Base-by-base conservation (phyloP, 2,329 filamentous ascomycete species). In the Colletotrichum paranaense region DNA sequence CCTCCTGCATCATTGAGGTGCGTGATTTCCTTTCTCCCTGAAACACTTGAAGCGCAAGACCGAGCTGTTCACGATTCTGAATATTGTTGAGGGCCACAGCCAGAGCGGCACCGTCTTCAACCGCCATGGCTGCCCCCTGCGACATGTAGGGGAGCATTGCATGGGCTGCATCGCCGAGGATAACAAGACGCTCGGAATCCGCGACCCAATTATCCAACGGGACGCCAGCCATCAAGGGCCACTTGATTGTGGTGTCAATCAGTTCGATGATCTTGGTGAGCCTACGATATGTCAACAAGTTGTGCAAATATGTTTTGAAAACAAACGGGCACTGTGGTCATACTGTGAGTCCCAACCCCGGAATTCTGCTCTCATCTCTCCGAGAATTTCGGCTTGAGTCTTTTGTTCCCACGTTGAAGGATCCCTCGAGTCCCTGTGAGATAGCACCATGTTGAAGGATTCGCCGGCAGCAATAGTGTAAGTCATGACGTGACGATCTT, bases 81-180 rank as follows among this genome's bases (percentile, higher is more conserved):
- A 90, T 76, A 4, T 83, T 83, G 0, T 83, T 84, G 1, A 91
- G 83, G 63, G 87, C 89, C 58, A 90, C 82, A 0, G 90, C 89
- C 0, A 91, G 81, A 0, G 90, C 88, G 5, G 88, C 88, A 0
- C 84, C 90, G 64, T 92, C 90, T 79, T 92, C 90, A 0, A 92
- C 82, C 4, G 87, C 86, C 89, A 91, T 91, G 7, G 89, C 89
- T 0, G 89, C 89, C 2, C 88, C 85, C 46, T 73, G 78, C 1
- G 89, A 89, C 0, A 91, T 82, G 78, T 93, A 93, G 0, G 91
- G 91, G 0, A 93, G 82, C 0, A 90, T 92, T 0, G 91, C 90
- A 74, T 93, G 90, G 1, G 90, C 89, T 0, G 90, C 89, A 76
- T 93, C 91, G 0, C 91, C 91, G 0, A 92, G 82, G 76, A 92